Percentiles rank a stretch among this genome's conserved stretches.
These are phyloP conservation scores for Byssochlamys sp. DNA, from an alignment of 2,329 filamentous ascomycete species.

Conservation along the genomic window DNA sequence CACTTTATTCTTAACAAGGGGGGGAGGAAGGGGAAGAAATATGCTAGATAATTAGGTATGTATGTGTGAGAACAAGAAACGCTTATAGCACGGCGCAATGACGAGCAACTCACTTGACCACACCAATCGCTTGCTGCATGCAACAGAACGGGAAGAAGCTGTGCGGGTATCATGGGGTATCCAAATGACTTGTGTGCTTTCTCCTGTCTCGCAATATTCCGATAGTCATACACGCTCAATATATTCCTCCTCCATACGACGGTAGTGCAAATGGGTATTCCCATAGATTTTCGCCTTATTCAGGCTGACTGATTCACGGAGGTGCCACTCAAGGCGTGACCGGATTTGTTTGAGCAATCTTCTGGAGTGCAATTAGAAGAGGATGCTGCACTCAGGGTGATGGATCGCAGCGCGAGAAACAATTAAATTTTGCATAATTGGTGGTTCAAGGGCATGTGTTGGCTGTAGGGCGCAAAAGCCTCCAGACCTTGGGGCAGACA, in stretches of 20 bases:
- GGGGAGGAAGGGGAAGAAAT: conserved; percentile 5
- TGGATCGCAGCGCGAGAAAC: background rate
- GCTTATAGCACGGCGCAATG: conserved; percentile 19
- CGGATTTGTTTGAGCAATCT: background rate
- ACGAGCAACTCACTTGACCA: conserved; percentile 8
- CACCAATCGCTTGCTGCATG: conserved; percentile 26
- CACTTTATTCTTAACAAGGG: background rate
- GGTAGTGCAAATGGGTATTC: conserved; percentile 2
- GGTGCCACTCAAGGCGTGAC: background rate
- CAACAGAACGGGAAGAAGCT: conserved; percentile 23
- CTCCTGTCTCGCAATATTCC: conserved; percentile 13
- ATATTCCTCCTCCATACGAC: conserved; percentile 7
- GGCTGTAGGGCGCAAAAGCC: background rate
- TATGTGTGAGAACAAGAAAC: conserved; percentile 16
- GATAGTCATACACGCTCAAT: conserved; percentile 9
- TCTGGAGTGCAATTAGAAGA: background rate
- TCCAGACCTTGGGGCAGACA: conserved; percentile 1
- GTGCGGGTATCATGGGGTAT: conserved; percentile 31
- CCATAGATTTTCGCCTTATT: background rate
- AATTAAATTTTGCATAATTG: background rate
- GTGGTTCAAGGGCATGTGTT: background rate
- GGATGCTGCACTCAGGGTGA: background rate
- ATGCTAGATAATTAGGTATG: conserved; percentile 27
- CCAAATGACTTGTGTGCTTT: conserved; percentile 28
- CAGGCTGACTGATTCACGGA: background rate